Base-by-base conservation (phyloP, 2,329 filamentous ascomycete species). In the Bretziella fagacearum region DNA sequence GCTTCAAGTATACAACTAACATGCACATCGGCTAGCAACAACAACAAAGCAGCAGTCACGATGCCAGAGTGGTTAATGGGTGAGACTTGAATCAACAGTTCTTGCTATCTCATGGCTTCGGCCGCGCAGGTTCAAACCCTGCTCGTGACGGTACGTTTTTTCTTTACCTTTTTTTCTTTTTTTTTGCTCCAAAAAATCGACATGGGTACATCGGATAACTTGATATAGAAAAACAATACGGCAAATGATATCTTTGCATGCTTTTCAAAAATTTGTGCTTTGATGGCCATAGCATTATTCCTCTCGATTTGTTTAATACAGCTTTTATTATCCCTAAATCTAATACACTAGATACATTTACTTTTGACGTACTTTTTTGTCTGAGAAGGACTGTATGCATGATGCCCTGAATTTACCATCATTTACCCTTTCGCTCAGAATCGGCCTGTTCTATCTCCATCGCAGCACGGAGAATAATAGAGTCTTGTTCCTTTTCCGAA, bases 1-100 rank as follows among this genome's bases (percentile, higher is more conserved):
- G n/a, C n/a, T n/a, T n/a, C n/a, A n/a, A n/a, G n/a, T n/a, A n/a
- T n/a, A n/a, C n/a, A n/a, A n/a, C n/a, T n/a, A n/a, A n/a, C n/a
- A n/a, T n/a, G n/a, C n/a, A n/a, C n/a, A n/a, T n/a, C n/a, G n/a
- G n/a, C n/a, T n/a, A n/a, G n/a, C n/a, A n/a, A n/a, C n/a, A n/a
- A n/a, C n/a, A n/a, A n/a, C n/a, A n/a, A 33, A 33, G 30, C n/a
- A 33, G 15, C n/a, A 44, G 48, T 50, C 48, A 50, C 48, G 48
- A 50, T 50, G 48, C 48, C 48, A 50, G 48, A 50, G 48, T 50
- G 48, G 48, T 50, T 50, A 50, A 50, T 50, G 48, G 48, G 48
- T 50, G 48, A 50, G 48, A 50, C 48, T 50, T 50, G 48, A 50
- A 50, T 50, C 5, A 36, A 37, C 22, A 33, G 23, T 46, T 46